Evolutionary conservation across 2,329 filamentous ascomycete genomes (phyloP), one percentile per base, ranked within the genome.

Genomic region (Dothideomycetidae sp.): DNA sequence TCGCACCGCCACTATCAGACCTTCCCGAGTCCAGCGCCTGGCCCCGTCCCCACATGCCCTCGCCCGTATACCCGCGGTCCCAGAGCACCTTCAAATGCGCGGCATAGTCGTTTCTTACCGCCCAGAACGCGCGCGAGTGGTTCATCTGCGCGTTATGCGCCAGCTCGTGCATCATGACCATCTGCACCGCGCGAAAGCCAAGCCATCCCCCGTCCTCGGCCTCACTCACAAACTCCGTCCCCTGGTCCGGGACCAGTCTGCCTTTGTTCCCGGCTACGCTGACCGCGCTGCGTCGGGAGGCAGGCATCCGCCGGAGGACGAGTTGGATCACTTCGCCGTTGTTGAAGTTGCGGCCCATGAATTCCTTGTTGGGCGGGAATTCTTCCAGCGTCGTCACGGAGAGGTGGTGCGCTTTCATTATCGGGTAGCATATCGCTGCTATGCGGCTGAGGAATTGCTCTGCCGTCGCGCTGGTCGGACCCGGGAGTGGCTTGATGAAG

Each of bases 151-250:
- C 80, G 66, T 81, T 86, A 56, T 92, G 83, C 3, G 83, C 83
- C 18, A 92, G 64, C 51, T 90, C 82, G 54, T 93, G 84, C 73
- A 92, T 86, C 84, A 93, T 92, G 46, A 92, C 82, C 81, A 90
- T 88, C 58, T 90, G 81, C 11, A 93, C 81, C 51, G 85, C 84
- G 43, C 74, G 67, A 52, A 90, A 85, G 0, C 81, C 80, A 14
- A 93, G 63, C 84, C 84, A 93, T 41, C 55, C 48, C 5, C 65
- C 66, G 63, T 69, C 42, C 13, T 38, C 36, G 14, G 19, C n/a
- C 18, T 38, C 36, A 9, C 28, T 29, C 12, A 38, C 29, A 14
- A 38, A 38, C n/a, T 33, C 29, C 3, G 29, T 38, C 5, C 10
- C 11, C n/a, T 38, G 36, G n/a, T n/a, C n/a, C 36, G 36, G 36